Evolutionary conservation across 192 early-diverging fungal genomes (phyloP).

Genomic region (Fimicolochytrium jonesii): DNA sequence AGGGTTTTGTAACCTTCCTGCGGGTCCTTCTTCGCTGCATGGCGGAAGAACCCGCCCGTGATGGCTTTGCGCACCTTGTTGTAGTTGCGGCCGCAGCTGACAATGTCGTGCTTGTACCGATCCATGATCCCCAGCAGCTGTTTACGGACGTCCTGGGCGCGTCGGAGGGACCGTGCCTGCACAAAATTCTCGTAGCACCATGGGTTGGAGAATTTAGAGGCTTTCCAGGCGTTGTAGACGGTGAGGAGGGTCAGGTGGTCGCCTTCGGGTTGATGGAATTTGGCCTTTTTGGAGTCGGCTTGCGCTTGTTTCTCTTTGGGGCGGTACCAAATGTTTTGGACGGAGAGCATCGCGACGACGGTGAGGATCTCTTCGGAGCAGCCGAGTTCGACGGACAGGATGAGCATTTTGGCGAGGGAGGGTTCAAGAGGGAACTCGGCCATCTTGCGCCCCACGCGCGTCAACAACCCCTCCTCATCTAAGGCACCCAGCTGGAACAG

Average conservation of each 20-base stretch:
- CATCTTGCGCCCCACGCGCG: constrained; percentile 94
- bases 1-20: constrained; percentile 99
- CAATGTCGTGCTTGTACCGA: constrained; percentile 85
- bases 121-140: constrained; percentile 94
- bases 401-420: constrained; percentile 88
- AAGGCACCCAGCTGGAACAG: constrained; percentile 87
- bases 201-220: constrained; percentile 83
- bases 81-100: constrained; percentile 89
- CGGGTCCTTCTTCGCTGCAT: constrained; percentile 97
- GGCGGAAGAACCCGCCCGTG: constrained; percentile 89
- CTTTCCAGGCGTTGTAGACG: constrained; percentile 94
- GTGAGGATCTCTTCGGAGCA: constrained; percentile 92
- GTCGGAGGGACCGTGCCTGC: constrained; percentile 85
- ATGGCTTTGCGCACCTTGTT: constrained; percentile 88
- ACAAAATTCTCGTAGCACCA: constrained; percentile 99
- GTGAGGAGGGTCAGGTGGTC: constrained; percentile 96
- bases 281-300: constrained; percentile 93
- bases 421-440: constrained; percentile 96
- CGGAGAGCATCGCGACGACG: constrained; percentile 57
- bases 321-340: constrained; percentile 91
- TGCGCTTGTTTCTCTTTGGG: constrained; percentile 94
- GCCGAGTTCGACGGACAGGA: constrained; percentile 82
- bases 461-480: constrained; percentile 91
- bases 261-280: constrained; percentile 97
- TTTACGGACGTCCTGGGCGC: constrained; percentile 94